Base-by-base conservation (phyloP, 2,329 filamentous ascomycete species). In the Botrytis pseudocinerea region DNA sequence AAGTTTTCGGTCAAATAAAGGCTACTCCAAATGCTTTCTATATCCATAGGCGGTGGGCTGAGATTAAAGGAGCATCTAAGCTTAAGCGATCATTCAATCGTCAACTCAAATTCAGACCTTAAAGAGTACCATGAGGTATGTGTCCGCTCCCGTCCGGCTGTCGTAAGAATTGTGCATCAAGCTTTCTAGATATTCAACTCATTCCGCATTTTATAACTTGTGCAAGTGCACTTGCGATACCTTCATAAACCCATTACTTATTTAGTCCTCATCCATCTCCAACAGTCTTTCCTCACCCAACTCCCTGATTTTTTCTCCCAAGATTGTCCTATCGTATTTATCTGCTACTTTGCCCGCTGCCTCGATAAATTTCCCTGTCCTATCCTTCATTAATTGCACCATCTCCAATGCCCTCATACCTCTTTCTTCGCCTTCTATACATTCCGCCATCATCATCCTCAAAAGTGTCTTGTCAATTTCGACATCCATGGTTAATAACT, bases 401-500 rank as follows among this genome's bases (percentile, higher is more conserved):
- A 98, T 88, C 83, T 99, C 97, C 51, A 99, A 85, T 0, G 95
- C 95, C 77, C 95, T 94, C 94, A 98, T 98, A 9, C 95, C 95
- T 44, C 92, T 87, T 76, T 98, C 95, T 82, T 99, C 96, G 62
- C 94, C 94, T 77, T 96, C 93, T 74, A 94, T 90, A 81, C 96
- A 99, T 84, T 98, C 96, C 10, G 92, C 85, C 3, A 93, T 95
- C 80, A 99, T 85, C 81, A 98, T 87, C 84, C 98, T 94, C 76
- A 99, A 85, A 69, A 99, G 85, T 61, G 92, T 90, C 84, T 97
- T 97, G 84, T 99, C 95, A 54, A 97, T 89, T 62, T 97, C 93
- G 62, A 97, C 85, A 82, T 97, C 93, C 72, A 94, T 87, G 57
- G 89, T 87, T 22, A 89, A 87, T 22, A 97, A 87, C 63, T 90